Percentiles rank a stretch among this genome's conserved stretches.
These are phyloP conservation scores for Gypsophila paniculata DNA, from an alignment of 179 eudicot genomes.

Conservation along the genomic window DNA sequence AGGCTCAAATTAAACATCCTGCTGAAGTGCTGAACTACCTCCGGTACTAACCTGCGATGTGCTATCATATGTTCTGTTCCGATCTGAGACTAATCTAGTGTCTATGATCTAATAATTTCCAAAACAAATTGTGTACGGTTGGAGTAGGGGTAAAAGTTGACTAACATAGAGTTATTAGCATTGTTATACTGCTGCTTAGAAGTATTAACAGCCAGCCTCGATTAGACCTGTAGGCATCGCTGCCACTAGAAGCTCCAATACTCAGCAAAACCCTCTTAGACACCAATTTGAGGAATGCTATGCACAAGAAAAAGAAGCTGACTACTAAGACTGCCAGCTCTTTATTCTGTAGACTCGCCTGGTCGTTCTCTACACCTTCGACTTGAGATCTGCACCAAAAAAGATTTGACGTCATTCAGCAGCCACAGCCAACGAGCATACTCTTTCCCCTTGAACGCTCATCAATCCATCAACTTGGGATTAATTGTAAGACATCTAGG, in stretches of 20 bases:
- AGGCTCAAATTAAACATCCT: neutral
- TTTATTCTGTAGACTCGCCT: constrained; percentile 53
- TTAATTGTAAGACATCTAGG: neutral
- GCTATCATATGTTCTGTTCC: neutral
- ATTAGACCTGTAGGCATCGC: constrained; percentile 26
- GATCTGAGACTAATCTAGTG: neutral
- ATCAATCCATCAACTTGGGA: neutral
- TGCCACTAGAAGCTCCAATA: constrained; percentile 31
- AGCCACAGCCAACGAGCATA: neutral
- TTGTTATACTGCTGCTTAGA: constrained; percentile 49
- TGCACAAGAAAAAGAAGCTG: constrained; percentile 53
- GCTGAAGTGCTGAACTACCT: neutral
- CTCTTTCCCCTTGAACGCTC: neutral
- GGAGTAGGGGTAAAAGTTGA: neutral
- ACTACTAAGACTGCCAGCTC: constrained; percentile 57
- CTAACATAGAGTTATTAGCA: constrained; percentile 45
- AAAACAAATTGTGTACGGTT: neutral
- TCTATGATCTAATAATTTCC: neutral
- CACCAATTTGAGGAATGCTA: constrained; percentile 56
- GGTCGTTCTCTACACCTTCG: constrained; percentile 49
- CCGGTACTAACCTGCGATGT: neutral
- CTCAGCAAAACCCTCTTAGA: constrained; percentile 37
- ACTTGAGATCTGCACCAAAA: constrained; percentile 49
- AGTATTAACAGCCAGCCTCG: constrained; percentile 57
- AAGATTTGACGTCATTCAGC: neutral